These are phyloP conservation scores for Mortierella sp. DNA, from an alignment of 371 early-diverging fungal species.

Conservation along the genomic window DNA sequence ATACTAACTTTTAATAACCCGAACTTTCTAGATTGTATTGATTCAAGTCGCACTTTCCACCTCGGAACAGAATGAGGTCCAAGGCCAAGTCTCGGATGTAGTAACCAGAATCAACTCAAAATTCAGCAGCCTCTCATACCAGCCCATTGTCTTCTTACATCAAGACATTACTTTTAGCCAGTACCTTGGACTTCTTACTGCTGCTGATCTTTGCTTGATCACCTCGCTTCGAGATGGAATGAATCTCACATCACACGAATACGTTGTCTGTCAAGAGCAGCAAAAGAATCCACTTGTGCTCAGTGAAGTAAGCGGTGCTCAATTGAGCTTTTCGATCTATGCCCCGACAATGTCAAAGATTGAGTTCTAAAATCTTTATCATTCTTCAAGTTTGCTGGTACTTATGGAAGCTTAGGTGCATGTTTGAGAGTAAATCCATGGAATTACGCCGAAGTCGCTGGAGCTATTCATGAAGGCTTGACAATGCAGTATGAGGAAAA, in stretches of 20 bases:
- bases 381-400: conserved; percentile 86
- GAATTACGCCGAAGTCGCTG: conserved; percentile 88
- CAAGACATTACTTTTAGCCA: conserved; percentile 89
- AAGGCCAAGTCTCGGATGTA: conserved; percentile 87
- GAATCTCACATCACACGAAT: conserved; percentile 98
- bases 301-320: conserved; percentile 69
- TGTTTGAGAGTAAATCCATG: conserved; percentile 92
- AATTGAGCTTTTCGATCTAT: neutral
- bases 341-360: neutral
- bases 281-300: conserved; percentile 89
- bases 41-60: conserved; percentile 80
- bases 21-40: conserved; percentile 60
- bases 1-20: neutral
- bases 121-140: conserved; percentile 93
- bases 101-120: conserved; percentile 93
- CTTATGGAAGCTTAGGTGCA: conserved; percentile 92
- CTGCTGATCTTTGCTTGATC: conserved; percentile 93
- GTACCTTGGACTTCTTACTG: conserved; percentile 90
- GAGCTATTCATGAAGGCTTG: conserved; percentile 86
- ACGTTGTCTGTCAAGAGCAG: conserved; percentile 90
- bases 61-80: conserved; percentile 77
- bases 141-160: conserved; percentile 93
- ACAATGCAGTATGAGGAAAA: conserved; percentile 70
- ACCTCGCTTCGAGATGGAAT: conserved; percentile 97
- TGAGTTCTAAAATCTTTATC: neutral